These are phyloP conservation scores for Hortiboletus rubellus DNA, from an alignment of 1,284 basidiomycete species.

Conservation along the genomic window DNA sequence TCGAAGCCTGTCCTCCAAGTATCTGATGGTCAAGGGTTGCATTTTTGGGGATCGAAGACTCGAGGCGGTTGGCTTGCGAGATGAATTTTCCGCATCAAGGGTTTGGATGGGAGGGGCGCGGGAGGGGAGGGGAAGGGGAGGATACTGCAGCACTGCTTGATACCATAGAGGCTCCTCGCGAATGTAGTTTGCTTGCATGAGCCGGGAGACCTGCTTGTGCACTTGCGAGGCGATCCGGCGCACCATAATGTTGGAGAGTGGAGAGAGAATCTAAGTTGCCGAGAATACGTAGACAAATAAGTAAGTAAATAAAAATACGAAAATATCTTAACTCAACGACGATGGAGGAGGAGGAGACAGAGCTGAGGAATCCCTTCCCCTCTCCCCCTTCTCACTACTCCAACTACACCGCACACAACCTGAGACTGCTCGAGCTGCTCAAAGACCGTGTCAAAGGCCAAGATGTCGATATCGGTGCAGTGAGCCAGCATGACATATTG, in stretches of 20 bases:
- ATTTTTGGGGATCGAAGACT: slow-evolving; percentile 48
- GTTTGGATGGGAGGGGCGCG: slow-evolving; percentile 59
- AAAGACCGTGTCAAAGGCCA: slow-evolving; percentile 49
- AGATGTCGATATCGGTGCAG: slow-evolving; percentile 37
- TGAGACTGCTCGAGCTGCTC: slow-evolving; percentile 60
- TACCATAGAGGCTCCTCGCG: slow-evolving; percentile 82
- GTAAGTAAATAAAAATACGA: slow-evolving; percentile 1
- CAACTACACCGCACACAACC: slow-evolving; percentile 68
- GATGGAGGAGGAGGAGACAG: slow-evolving; percentile 63
- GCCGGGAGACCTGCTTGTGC: slow-evolving; percentile 83
- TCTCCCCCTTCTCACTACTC: slow-evolving; percentile 78
- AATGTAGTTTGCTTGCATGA: slow-evolving; percentile 73
- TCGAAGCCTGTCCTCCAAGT: slow-evolving; percentile 85
- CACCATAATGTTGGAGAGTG: slow-evolving; percentile 53
- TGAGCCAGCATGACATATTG: slow-evolving; percentile 59
- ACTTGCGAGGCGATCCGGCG: slow-evolving; percentile 87
- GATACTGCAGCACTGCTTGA: slow-evolving; percentile 82
- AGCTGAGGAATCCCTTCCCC: slow-evolving; percentile 78
- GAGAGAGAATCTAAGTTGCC: background rate
- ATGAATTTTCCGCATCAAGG: slow-evolving; percentile 44
- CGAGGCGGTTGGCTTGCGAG: slow-evolving; percentile 26
- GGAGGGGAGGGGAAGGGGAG: slow-evolving; percentile 82
- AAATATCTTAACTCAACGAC: slow-evolving; percentile 1
- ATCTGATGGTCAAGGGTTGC: slow-evolving; percentile 67
- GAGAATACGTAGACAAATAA: background rate